Evolutionary conservation across 2,329 filamentous ascomycete species (phyloP), one percentile per base, ranked within the genome.

Genomic region (Ilyonectria destructans): DNA sequence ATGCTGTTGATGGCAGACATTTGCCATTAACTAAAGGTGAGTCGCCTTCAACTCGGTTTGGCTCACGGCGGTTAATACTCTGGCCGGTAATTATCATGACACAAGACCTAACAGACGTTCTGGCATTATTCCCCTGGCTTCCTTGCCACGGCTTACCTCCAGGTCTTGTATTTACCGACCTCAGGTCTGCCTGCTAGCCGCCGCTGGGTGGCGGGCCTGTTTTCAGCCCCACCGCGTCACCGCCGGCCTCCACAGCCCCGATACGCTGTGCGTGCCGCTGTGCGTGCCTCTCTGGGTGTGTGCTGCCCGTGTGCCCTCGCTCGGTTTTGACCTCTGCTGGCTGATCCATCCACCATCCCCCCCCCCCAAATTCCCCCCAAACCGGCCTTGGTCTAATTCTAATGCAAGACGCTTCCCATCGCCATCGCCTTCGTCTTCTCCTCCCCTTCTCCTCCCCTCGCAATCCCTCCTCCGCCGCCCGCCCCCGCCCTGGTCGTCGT

Each of bases 141-240:
- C 9, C 31, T 33, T 33, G 31, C 31, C 31, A 33, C 31, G 26
- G 26, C 26, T 26, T 26, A 26, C 26, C 26, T 26, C 26, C 26
- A 26, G 26, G 26, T 26, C 26, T 40, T 40, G 37, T 17, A 15
- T 4, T 15, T 4, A 4, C 37, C 17, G 2, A 40, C 35, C 17
- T 40, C 37, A 40, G 2, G 26, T 26, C 35, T 37, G 19, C n/a
- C 43, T 19, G 15, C 40, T 46, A 51, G 26, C 15, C 29, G 15
- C 29, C 19, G n/a, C 12, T 23, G 48, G n/a, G n/a, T 51, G 29
- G 49, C 62, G 62, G 51, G 65, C 58, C 62, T 59, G 49, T 62
- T 65, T 64, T 57, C 60, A 40, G 73, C 71, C 71, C 73, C 73
- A 74, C 72, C 62, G 62, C 66, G 68, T 71, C 62, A 68, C 69